These are phyloP conservation scores for Monilinia fructicola DNA, from an alignment of 2,329 filamentous ascomycete species.

Conservation along the genomic window DNA sequence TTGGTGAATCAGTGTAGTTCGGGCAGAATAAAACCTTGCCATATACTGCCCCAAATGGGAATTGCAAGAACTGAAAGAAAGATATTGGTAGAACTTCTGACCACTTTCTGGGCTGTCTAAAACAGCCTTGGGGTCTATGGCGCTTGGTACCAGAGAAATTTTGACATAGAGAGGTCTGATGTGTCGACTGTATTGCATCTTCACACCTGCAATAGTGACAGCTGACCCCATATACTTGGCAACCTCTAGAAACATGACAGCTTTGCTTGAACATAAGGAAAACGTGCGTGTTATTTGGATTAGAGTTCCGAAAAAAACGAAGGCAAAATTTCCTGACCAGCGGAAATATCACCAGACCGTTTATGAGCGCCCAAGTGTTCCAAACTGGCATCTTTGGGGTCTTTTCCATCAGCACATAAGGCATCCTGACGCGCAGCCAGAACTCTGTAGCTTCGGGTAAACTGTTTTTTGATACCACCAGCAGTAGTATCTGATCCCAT, in stretches of 20 bases:
- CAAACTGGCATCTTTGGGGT: conserved; percentile 41
- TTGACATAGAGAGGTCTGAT: conserved; percentile 55
- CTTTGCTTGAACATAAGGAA: neutral
- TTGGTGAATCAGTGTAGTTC: conserved; percentile 9
- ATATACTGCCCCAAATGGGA: neutral
- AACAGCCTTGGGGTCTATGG: conserved; percentile 44
- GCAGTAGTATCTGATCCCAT: conserved; percentile 53
- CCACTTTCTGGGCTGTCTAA: neutral
- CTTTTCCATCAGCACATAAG: conserved; percentile 47
- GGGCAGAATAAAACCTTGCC: neutral
- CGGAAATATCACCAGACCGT: neutral
- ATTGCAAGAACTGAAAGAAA: neutral
- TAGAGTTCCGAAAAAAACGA: neutral
- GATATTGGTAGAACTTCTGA: conserved; percentile 10
- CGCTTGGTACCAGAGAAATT: conserved; percentile 46
- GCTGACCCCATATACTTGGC: conserved; percentile 33
- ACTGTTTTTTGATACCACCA: conserved; percentile 60
- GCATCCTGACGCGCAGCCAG: conserved; percentile 51
- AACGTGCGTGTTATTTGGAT: neutral
- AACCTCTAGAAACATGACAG: conserved; percentile 22
- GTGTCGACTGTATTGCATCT: conserved; percentile 29
- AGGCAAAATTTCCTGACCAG: neutral
- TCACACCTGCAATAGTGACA: conserved; percentile 30
- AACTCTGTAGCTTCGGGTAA: conserved; percentile 52
- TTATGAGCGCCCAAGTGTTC: neutral